Conservation (phyloP, 495 filamentous ascomycete genomes). For the Aspergillus baeticus region DNA sequence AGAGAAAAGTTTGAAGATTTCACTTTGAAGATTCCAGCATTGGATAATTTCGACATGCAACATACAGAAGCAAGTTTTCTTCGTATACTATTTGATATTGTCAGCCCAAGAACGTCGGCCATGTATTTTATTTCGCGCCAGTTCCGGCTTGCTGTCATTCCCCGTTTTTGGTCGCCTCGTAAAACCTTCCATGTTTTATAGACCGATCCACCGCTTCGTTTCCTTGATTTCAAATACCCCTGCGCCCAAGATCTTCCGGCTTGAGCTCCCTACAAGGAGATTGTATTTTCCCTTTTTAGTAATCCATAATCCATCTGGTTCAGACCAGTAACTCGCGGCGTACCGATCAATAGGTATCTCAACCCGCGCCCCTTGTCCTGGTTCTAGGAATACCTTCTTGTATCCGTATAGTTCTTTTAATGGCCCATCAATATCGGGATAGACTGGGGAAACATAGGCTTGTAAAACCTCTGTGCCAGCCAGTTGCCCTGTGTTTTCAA, state of each 20-base stretch:
- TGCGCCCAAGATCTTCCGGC: slow-evolving; percentile 31
- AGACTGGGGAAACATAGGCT: slow-evolving; percentile 59
- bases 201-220: no score
- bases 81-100: no score
- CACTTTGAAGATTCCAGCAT: no score
- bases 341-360: slow-evolving; percentile 59
- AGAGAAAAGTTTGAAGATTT: no score
- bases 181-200: no score
- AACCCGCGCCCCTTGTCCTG: slow-evolving; percentile 61
- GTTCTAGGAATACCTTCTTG: slow-evolving; percentile 62
- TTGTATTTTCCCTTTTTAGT: slow-evolving; percentile 69
- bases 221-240: no score
- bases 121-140: no score
- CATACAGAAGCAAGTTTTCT: no score
- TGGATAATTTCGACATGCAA: no score
- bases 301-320: slow-evolving; percentile 61
- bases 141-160: no score
- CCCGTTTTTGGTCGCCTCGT: no score
- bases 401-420: slow-evolving; percentile 56
- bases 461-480: slow-evolving; percentile 70
- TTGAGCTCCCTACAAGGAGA: slow-evolving; percentile 56
- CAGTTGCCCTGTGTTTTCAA: slow-evolving; percentile 51
- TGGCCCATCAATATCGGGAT: slow-evolving; percentile 36
- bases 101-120: no score
- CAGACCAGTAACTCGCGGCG: slow-evolving; percentile 72